phyloP scores from a whole-genome alignment of 495 filamentous ascomycete genomes.

The Penicillium coffeae region DNA sequence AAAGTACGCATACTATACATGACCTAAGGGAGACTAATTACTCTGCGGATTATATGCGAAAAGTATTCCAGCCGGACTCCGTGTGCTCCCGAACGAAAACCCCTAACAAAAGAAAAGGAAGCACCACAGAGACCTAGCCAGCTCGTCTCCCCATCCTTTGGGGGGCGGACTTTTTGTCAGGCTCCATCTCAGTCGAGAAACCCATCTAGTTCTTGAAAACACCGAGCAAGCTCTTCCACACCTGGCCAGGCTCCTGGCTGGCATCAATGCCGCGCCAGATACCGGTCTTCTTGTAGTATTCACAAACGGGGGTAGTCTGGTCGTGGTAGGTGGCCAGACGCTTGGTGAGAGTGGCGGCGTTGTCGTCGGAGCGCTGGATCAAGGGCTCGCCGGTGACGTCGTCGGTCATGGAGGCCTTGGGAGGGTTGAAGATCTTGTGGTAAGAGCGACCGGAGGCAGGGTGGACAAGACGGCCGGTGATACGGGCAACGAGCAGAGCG shows the following conservation, averaged over 20 bases:
- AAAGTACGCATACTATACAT: slow-evolving; percentile 31
- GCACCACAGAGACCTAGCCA: slow-evolving; percentile 9
- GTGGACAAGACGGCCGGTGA: slow-evolving; percentile 94
- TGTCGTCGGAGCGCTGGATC: slow-evolving; percentile 95
- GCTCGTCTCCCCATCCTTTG: slow-evolving; percentile 8
- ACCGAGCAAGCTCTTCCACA: slow-evolving; percentile 87
- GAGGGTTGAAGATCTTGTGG: slow-evolving; percentile 99
- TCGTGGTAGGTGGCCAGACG: slow-evolving; percentile 87
- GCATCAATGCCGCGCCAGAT: slow-evolving; percentile 97
- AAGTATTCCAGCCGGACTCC: slow-evolving; percentile 13
- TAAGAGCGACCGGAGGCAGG: slow-evolving; percentile 93
- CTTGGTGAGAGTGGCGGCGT: slow-evolving; percentile 96
- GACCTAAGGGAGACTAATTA: slow-evolving; percentile 16
- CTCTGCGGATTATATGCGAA: slow-evolving; percentile 25
- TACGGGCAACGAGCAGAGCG: slow-evolving; percentile 84
- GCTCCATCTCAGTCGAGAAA: slow-evolving; percentile 2
- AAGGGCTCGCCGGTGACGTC: slow-evolving; percentile 95
- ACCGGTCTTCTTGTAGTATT: slow-evolving; percentile 93
- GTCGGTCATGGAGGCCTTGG: slow-evolving; percentile 89
- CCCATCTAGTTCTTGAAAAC: slow-evolving; percentile 60
- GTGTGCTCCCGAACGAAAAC: slow-evolving; percentile 9
- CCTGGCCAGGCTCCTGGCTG: slow-evolving; percentile 90
- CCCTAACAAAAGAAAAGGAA: slow-evolving; percentile 18
- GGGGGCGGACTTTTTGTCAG: background rate
- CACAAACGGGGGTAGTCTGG: slow-evolving; percentile 88